A percentile compares a stretch with the other conserved stretches of the same genome.
Conservation (phyloP, 371 early-diverging fungal species). For the Dichotomocladium elegans region DNA sequence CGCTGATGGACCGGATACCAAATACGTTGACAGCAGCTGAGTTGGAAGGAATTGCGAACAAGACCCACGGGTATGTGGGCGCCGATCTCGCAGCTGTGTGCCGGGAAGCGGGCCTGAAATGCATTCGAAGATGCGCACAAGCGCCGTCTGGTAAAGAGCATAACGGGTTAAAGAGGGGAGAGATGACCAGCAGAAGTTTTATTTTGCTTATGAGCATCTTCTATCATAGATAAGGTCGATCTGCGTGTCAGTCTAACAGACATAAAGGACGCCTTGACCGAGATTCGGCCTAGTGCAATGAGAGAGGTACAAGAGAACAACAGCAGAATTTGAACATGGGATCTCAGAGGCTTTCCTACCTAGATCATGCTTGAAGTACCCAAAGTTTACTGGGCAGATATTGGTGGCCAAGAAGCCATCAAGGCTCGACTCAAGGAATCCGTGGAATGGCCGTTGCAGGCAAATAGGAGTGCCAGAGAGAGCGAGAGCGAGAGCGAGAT, state of each 20-base stretch:
- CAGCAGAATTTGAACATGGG: background rate
- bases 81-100: conserved; percentile 91
- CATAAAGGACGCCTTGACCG: conserved; percentile 56
- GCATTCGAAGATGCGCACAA: conserved; percentile 62
- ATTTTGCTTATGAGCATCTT: too few species aligned
- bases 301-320: conserved; percentile 67
- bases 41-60: conserved; percentile 57
- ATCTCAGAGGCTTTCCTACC: background rate
- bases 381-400: conserved; percentile 93
- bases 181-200: too few species aligned
- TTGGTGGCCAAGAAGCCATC: conserved; percentile 95
- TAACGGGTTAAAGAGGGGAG: too few species aligned
- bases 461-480: conserved; percentile 11
- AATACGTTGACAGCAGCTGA: conserved; percentile 59
- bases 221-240: conserved; percentile 3
- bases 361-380: conserved; percentile 89
- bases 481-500: background rate
- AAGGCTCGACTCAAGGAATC: conserved; percentile 96
- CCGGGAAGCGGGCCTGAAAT: conserved; percentile 84
- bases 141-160: too few species aligned
- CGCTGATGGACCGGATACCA: conserved; percentile 69
- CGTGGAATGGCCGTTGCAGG: conserved; percentile 97
- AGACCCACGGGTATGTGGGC: conserved; percentile 96
- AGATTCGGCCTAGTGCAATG: conserved; percentile 92
- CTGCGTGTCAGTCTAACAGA: conserved; percentile 35